A percentile compares a stretch with the other conserved stretches of the same genome.
Evolutionary conservation across 192 early-diverging fungal species (phyloP).

Genomic region (Ramicandelaber brevisporus): DNA sequence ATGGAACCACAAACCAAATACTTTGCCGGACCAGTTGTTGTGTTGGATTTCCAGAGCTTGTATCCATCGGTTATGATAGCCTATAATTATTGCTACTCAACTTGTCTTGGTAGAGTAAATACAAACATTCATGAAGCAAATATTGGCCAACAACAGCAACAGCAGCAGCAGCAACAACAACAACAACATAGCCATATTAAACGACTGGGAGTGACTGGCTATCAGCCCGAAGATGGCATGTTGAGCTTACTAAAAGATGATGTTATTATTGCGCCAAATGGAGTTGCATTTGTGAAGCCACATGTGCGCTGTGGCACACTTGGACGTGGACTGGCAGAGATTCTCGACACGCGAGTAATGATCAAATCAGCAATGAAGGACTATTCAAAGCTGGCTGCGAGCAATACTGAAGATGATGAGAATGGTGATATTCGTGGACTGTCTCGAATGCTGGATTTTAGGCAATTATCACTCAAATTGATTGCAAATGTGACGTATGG

Average conservation of each 20-base stretch:
- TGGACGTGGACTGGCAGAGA: slow-evolving; percentile 56
- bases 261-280: slow-evolving; percentile 56
- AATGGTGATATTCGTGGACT: background rate
- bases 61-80: slow-evolving; percentile 94
- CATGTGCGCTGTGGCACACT: slow-evolving; percentile 56
- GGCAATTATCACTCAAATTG: slow-evolving; percentile 71
- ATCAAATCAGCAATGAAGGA: slow-evolving; percentile 65
- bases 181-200: slow-evolving; percentile 9
- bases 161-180: slow-evolving; percentile 2
- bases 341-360: slow-evolving; percentile 77
- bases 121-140: no score
- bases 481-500: slow-evolving; percentile 88
- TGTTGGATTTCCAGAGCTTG: slow-evolving; percentile 81
- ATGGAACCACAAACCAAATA: slow-evolving; percentile 67
- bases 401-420: slow-evolving; percentile 1
- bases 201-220: slow-evolving; percentile 34
- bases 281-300: slow-evolving; percentile 61
- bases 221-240: slow-evolving; percentile 29
- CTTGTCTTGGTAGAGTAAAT: slow-evolving; percentile 46
- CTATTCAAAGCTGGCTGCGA: slow-evolving; percentile 12
- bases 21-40: slow-evolving; percentile 62
- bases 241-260: slow-evolving; percentile 37
- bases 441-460: slow-evolving; percentile 31
- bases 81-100: slow-evolving; percentile 88
- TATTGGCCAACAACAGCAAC: background rate